Evolutionary conservation across 2,329 filamentous ascomycete genomes (phyloP).

Genomic region (Nemania abortiva): DNA sequence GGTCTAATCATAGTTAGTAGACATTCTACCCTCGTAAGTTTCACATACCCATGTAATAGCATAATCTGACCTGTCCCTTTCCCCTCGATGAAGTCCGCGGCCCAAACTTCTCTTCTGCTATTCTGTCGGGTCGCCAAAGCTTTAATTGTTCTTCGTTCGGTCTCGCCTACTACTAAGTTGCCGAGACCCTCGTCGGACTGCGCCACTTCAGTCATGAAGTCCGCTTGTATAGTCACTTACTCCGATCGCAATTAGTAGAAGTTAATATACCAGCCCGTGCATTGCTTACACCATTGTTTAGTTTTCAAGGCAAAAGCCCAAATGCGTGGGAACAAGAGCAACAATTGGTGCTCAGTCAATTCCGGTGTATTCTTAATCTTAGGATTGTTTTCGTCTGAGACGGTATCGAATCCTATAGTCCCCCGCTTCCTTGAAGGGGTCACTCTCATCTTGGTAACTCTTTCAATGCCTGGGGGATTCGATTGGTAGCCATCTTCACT

Average conservation of each 20-base stretch:
- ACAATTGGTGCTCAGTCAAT: slow-evolving; percentile 22
- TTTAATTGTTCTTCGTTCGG: slow-evolving; percentile 23
- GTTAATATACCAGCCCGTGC: too few relatives aligned
- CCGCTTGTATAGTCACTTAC: background rate
- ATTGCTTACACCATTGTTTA: slow-evolving; percentile 30
- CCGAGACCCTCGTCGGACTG: slow-evolving; percentile 1
- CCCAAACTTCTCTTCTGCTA: slow-evolving; percentile 24
- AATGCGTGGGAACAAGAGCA: background rate
- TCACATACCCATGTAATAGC: slow-evolving; percentile 36
- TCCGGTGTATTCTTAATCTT: background rate
- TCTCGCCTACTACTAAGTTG: slow-evolving; percentile 15
- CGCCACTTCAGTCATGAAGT: slow-evolving; percentile 2
- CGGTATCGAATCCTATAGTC: background rate
- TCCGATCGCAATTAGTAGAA: too few relatives aligned
- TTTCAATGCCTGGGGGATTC: too few relatives aligned
- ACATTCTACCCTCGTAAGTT: too few relatives aligned
- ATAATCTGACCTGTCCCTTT: slow-evolving; percentile 35
- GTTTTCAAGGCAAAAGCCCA: slow-evolving; percentile 21
- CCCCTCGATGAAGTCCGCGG: slow-evolving; percentile 32
- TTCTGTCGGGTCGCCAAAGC: slow-evolving; percentile 28
- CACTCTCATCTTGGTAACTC: too few relatives aligned
- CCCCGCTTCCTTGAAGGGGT: too few relatives aligned
- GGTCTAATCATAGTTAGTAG: slow-evolving; percentile 10
- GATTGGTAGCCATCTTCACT: too few relatives aligned
- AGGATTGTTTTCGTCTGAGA: background rate